Percentiles rank a stretch among this genome's conserved stretches.
phyloP scores from a whole-genome alignment of 2,329 filamentous ascomycete species.

The Whalleya microplaca region DNA sequence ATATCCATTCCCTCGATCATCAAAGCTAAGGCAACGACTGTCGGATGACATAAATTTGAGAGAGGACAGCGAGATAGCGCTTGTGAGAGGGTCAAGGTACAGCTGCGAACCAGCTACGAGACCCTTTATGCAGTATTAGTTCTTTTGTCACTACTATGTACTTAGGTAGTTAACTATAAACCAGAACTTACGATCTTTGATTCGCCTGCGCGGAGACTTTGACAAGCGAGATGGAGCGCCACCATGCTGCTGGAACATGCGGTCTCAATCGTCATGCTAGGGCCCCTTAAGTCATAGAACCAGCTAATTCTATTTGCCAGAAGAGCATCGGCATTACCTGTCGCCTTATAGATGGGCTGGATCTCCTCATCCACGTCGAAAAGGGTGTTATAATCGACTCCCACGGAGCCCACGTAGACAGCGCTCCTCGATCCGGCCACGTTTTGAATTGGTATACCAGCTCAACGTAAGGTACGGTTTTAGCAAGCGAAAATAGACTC shows the following conservation, averaged over 20 bases:
- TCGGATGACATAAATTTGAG: conserved; percentile 33
- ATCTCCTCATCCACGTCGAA: not conserved
- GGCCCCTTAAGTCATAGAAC: conserved; percentile 1
- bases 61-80: conserved; percentile 15
- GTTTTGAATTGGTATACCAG: conserved; percentile 3
- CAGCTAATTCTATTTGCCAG: not conserved
- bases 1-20: conserved; percentile 51
- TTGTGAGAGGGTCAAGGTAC: conserved; percentile 1
- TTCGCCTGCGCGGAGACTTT: conserved; percentile 18
- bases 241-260: conserved; percentile 38
- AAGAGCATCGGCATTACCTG: not conserved
- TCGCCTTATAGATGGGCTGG: not conserved
- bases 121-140: too few relatives aligned
- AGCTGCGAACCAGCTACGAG: too few relatives aligned
- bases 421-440: not conserved
- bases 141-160: too few relatives aligned
- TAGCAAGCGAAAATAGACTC: too few relatives aligned
- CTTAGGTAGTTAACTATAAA: not conserved
- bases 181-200: not conserved
- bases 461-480: too few relatives aligned
- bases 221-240: conserved; percentile 34
- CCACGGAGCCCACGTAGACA: not conserved
- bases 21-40: conserved; percentile 40
- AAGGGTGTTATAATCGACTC: not conserved
- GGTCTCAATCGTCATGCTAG: conserved; percentile 36